Conservation (phyloP, 2,329 filamentous ascomycete genomes). For the Stemphylium beticola region DNA sequence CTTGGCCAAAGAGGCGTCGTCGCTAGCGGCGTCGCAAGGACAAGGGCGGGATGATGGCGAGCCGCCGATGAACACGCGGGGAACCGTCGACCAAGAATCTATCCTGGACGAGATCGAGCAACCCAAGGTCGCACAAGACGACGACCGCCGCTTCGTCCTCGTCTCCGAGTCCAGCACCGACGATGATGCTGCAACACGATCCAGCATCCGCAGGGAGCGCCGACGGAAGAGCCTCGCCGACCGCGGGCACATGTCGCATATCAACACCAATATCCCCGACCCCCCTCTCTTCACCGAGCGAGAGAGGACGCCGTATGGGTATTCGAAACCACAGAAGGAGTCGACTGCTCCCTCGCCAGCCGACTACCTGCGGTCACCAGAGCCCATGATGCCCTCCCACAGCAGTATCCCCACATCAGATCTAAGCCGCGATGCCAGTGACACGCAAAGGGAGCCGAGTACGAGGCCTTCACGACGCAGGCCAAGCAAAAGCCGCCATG, state of each 20-base stretch:
- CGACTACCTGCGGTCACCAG: constrained; percentile 57
- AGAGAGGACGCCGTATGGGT: constrained; percentile 55
- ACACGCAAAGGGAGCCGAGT: constrained; percentile 28
- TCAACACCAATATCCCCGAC: constrained; percentile 46
- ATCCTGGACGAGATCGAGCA: constrained; percentile 67
- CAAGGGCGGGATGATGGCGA: constrained; percentile 51
- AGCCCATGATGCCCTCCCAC: constrained; percentile 52
- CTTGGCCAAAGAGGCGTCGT: constrained; percentile 65
- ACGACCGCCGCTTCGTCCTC: constrained; percentile 70
- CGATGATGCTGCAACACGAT: constrained; percentile 6
- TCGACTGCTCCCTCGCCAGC: constrained; percentile 42
- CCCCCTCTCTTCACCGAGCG: constrained; percentile 51
- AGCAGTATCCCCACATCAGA: constrained; percentile 36
- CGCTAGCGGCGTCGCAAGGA: constrained; percentile 32
- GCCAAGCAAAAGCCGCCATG: constrained; percentile 34
- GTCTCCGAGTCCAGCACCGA: constrained; percentile 48
- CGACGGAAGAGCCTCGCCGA: constrained; percentile 44
- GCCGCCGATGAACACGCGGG: constrained; percentile 67
- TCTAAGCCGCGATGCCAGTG: constrained; percentile 20
- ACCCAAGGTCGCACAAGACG: constrained; percentile 44
- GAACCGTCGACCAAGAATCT: constrained; percentile 71
- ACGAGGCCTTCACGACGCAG: constrained; percentile 35
- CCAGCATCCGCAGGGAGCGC: constrained; percentile 14
- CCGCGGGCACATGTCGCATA: constrained; percentile 41
- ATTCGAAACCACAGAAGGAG: constrained; percentile 47